Evolutionary conservation across 2,329 filamentous ascomycete species (phyloP).

Genomic region (Colletotrichum agaves): DNA sequence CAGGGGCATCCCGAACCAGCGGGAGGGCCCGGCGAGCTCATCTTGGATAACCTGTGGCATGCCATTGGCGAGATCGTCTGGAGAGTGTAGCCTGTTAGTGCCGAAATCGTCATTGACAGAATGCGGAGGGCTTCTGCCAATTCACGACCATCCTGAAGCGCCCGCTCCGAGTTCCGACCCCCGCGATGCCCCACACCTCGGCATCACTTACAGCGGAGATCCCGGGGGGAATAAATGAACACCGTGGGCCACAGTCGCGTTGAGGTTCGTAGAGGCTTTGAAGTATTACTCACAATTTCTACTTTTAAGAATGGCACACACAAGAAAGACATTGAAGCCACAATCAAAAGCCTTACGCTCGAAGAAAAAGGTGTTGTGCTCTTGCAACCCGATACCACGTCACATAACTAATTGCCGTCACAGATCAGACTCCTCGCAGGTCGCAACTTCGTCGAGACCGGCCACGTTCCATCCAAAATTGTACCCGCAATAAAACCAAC

Average conservation of each 20-base stretch:
- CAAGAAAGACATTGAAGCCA: slow-evolving; percentile 38
- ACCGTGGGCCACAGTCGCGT: not conserved
- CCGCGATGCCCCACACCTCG: not conserved
- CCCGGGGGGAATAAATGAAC: slow-evolving; percentile 18
- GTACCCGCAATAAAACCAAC: slow-evolving; percentile 35
- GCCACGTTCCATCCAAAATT: slow-evolving; percentile 17
- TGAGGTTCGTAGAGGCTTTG: not conserved
- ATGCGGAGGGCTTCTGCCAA: slow-evolving; percentile 11
- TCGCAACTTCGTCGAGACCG: slow-evolving; percentile 34
- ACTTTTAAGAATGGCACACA: slow-evolving; percentile 10
- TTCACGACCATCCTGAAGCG: not conserved
- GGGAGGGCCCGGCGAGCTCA: not conserved
- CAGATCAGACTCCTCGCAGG: slow-evolving; percentile 34
- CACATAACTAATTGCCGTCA: not conserved
- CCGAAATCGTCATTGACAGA: slow-evolving; percentile 6
- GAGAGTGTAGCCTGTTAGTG: not conserved
- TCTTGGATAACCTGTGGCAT: not conserved
- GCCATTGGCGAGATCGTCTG: slow-evolving; percentile 1
- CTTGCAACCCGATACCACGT: not conserved
- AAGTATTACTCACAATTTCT: too few species aligned
- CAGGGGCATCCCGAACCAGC: not conserved
- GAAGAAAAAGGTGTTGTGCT: slow-evolving; percentile 44
- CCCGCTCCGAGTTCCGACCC: slow-evolving; percentile 33
- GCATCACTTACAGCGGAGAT: not conserved
- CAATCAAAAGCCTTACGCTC: slow-evolving; percentile 45